phyloP scores from a whole-genome alignment of 805 yeast species.

The Brettanomyces custersianus region DNA sequence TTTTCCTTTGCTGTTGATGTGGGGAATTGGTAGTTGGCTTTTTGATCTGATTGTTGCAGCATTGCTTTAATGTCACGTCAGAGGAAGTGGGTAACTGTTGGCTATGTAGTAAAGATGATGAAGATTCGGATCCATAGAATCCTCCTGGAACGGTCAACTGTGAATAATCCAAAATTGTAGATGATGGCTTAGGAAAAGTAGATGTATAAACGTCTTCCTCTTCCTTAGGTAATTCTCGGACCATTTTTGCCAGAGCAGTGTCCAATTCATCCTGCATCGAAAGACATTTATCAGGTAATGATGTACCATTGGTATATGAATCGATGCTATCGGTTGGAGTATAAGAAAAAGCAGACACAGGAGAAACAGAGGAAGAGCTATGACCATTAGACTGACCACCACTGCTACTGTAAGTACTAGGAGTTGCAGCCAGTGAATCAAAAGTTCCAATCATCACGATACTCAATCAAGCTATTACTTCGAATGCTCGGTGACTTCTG shows the following conservation, averaged over 20 bases:
- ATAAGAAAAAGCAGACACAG: slow-evolving; percentile 13
- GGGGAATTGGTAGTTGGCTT: neutral
- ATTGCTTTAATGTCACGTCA: too few relatives aligned
- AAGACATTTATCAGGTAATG: neutral
- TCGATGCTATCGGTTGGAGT: slow-evolving; percentile 17
- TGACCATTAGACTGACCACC: slow-evolving; percentile 2
- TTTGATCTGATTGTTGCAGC: neutral
- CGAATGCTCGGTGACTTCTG: too few relatives aligned
- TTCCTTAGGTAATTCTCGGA: neutral
- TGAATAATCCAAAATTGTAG: neutral
- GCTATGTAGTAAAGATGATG: neutral
- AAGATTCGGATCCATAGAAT: too few relatives aligned
- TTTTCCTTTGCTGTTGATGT: neutral
- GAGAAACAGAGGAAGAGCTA: slow-evolving; percentile 7
- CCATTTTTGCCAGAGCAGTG: slow-evolving; percentile 4
- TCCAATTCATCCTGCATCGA: slow-evolving; percentile 4
- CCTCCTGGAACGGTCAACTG: too few relatives aligned
- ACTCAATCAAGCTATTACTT: neutral
- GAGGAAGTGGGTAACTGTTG: too few relatives aligned
- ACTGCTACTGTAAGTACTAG: neutral
- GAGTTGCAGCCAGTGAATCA: slow-evolving; percentile 3
- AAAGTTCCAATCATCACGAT: slow-evolving; percentile 1
- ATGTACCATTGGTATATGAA: slow-evolving; percentile 9
- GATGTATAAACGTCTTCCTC: neutral
- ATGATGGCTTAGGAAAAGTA: neutral